Conservation (phyloP, 1,139 yeast species). For the Debaryomyces subglobosus region DNA sequence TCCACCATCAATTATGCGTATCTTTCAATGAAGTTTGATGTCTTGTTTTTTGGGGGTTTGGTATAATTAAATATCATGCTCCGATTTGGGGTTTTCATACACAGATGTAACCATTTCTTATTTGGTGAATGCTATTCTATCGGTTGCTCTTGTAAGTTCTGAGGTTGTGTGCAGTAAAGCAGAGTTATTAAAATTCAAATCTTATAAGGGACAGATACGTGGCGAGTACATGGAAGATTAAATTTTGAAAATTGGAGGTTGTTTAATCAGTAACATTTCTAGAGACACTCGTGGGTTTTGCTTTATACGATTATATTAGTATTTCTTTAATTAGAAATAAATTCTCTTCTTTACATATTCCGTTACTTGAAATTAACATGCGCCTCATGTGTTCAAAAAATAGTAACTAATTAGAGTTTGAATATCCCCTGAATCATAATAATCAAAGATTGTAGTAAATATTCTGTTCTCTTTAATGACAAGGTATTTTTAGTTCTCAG, state of each 20-base stretch:
- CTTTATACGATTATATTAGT: no score
- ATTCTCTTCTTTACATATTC: no score
- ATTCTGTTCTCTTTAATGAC: no score
- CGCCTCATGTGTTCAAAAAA: no score
- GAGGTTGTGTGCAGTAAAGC: slow-evolving; percentile 39
- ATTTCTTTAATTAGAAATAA: no score
- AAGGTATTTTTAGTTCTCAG: neutral
- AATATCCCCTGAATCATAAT: no score
- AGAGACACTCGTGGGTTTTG: slow-evolving; percentile 23
- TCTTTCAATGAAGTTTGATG: slow-evolving; percentile 41
- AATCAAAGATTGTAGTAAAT: no score
- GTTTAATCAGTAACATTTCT: slow-evolving; percentile 20
- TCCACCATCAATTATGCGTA: slow-evolving; percentile 42
- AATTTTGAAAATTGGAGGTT: slow-evolving; percentile 29
- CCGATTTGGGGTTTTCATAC: slow-evolving; percentile 44
- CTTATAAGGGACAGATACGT: slow-evolving; percentile 43
- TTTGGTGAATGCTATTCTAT: slow-evolving; percentile 52
- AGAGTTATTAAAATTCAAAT: slow-evolving; percentile 51
- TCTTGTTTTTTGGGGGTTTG: slow-evolving; percentile 37
- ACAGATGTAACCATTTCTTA: slow-evolving; percentile 36
- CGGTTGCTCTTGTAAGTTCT: slow-evolving; percentile 55
- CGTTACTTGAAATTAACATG: no score
- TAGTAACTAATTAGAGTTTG: no score
- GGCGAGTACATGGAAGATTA: slow-evolving; percentile 26
- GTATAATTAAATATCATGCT: slow-evolving; percentile 29